Base-by-base conservation (phyloP, 164 flowering plant species). In the Taxillus chinensis region DNA sequence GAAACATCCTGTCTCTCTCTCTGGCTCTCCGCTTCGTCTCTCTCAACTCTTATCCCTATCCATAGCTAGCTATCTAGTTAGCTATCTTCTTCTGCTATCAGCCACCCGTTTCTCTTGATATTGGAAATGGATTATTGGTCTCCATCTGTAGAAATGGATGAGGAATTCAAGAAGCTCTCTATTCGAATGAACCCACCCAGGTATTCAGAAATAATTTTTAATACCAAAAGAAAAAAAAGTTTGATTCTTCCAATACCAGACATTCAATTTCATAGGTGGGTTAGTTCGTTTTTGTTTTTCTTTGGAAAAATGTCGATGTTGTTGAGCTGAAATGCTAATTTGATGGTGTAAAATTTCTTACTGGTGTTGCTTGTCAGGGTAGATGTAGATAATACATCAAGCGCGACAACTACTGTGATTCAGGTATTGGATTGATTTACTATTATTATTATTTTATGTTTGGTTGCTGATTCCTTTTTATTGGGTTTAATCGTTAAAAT, bases 181-280 rank as follows among this genome's bases (percentile, higher is more conserved):
- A 66, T 77, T 64, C 71, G 97, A 58, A 82, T 91, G 84, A 82
- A 91, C 68, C 95, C 97, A 59, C 97, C 97, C 2, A 84, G 92
- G 97, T 86, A 69, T 8, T 41, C 27, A 27, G 27, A 41, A 6
- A n/a, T 39, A 39, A 5, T 50, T 48, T 42, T 5, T 45, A 15
- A 27, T 0, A 27, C 27, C 27, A 27, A 27, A 27, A 27, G 2
- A 27, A n/a, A n/a, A n/a, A n/a, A n/a, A n/a, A n/a, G n/a, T n/a
- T n/a, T n/a, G n/a, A n/a, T n/a, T n/a, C n/a, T n/a, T n/a, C n/a
- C n/a, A n/a, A 27, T 27, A 27, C 27, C 27, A 27, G 27, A 0
- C 27, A 27, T 27, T 27, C 27, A 27, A 27, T 27, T 27, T 62
- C 8, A 15, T 39, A 52, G 37, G 3, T 62, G 66, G 66, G 61